Percentiles rank a stretch among this genome's conserved stretches.
Conservation (phyloP, 345 rosid species). For the Citropsis articulata region DNA sequence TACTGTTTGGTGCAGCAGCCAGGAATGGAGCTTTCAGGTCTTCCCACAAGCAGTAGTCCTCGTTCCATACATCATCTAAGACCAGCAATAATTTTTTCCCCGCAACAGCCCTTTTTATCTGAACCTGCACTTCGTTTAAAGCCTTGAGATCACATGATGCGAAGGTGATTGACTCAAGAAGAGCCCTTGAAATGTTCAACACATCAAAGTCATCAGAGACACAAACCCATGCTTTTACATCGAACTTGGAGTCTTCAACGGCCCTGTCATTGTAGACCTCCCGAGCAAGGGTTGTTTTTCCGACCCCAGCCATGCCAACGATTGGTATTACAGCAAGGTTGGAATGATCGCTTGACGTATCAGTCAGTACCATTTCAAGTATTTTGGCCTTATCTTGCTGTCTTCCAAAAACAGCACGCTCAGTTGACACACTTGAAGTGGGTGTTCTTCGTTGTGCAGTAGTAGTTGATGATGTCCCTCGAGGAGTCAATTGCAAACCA, state of each 20-base stretch:
- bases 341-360: background rate
- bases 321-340: background rate
- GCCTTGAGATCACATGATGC: background rate
- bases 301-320: background rate
- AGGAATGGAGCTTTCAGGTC: background rate
- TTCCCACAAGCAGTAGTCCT: background rate
- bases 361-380: background rate
- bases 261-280: background rate
- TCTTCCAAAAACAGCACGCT: background rate
- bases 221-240: background rate
- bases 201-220: background rate
- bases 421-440: background rate
- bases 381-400: background rate
- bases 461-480: background rate
- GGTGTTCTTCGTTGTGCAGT: background rate
- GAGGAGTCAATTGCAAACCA: background rate
- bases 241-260: background rate
- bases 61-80: background rate
- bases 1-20: background rate
- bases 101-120: background rate
- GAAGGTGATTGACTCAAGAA: background rate
- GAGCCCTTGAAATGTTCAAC: background rate
- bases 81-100: background rate
- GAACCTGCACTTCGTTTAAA: background rate
- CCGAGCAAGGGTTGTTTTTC: background rate